These are phyloP conservation scores for Cladosporium austrohemisphaericum DNA, from an alignment of 2,329 filamentous ascomycete genomes.

Conservation along the genomic window DNA sequence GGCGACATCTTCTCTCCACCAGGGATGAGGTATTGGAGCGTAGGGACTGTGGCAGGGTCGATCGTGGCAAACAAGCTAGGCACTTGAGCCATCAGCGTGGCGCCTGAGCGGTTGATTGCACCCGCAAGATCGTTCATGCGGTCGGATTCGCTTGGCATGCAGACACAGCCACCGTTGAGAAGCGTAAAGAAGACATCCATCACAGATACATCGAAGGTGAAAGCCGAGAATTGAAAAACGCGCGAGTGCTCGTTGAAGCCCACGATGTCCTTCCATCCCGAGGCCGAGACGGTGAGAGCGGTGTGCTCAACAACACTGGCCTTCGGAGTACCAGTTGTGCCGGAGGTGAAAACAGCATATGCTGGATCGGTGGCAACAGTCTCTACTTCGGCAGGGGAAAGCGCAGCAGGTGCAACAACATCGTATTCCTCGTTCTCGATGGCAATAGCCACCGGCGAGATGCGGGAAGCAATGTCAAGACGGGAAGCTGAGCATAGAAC, in stretches of 20 bases:
- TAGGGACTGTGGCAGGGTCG: conserved; percentile 37
- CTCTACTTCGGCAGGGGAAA: conserved; percentile 38
- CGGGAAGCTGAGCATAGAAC: conserved; percentile 7
- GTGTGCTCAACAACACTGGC: conserved; percentile 4
- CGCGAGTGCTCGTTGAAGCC: conserved; percentile 42
- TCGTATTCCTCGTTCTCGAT: background rate
- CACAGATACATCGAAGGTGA: conserved; percentile 45
- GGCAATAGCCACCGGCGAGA: background rate
- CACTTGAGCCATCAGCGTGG: conserved; percentile 45
- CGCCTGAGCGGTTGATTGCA: conserved; percentile 33
- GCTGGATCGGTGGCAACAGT: conserved; percentile 1
- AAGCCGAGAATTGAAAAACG: conserved; percentile 50
- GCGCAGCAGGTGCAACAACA: conserved; percentile 36
- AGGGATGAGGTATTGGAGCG: conserved; percentile 41
- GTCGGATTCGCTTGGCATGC: conserved; percentile 45
- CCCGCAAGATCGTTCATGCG: conserved; percentile 47
- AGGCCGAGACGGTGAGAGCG: conserved; percentile 4
- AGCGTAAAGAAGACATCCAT: conserved; percentile 36
- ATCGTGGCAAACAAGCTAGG: conserved; percentile 43
- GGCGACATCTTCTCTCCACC: conserved; percentile 43
- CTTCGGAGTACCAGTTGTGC: conserved; percentile 22
- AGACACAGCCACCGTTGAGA: conserved; percentile 45
- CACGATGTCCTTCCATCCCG: conserved; percentile 7
- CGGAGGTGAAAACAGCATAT: conserved; percentile 24
- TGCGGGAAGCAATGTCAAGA: background rate